Percentiles rank a stretch among this genome's conserved stretches.
These are phyloP conservation scores for Vicia sativa DNA, from an alignment of 306 rosid species.

Conservation along the genomic window DNA sequence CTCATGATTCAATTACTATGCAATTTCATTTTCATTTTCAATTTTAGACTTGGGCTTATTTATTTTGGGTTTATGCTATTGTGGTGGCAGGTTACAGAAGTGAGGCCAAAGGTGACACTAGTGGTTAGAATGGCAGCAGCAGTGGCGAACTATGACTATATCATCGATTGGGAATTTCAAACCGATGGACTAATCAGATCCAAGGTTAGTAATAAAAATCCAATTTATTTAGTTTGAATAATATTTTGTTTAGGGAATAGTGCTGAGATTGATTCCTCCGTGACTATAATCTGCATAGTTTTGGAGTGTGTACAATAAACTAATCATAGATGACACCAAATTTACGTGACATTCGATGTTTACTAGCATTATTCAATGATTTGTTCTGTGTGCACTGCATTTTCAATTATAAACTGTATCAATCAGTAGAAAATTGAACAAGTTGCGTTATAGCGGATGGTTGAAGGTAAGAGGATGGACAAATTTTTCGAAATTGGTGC, in stretches of 20 bases:
- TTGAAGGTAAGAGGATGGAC: neutral
- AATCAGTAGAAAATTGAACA: constrained; percentile 7
- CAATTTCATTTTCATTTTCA: constrained; percentile 3
- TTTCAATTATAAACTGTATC: neutral
- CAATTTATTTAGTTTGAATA: constrained; percentile 3
- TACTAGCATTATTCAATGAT: neutral
- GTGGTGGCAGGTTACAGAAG: constrained; percentile 68
- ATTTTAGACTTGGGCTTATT: neutral
- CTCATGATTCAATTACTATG: neutral
- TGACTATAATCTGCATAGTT: neutral
- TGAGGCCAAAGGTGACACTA: constrained; percentile 86
- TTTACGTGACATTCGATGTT: neutral
- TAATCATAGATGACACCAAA: neutral
- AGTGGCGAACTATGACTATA: constrained; percentile 90
- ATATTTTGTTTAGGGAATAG: constrained; percentile 2
- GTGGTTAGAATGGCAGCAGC: constrained; percentile 91
- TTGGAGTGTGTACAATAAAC: constrained; percentile 16
- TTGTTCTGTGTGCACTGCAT: neutral
- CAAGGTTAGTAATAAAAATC: constrained; percentile 55
- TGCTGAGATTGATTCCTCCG: neutral
- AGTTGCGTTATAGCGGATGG: constrained; percentile 4
- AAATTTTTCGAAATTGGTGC: neutral
- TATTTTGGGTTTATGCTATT: neutral
- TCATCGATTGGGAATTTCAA: constrained; percentile 94
- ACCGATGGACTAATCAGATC: constrained; percentile 80